These are phyloP conservation scores for Pilasporangium apinafurcum DNA, from an alignment of 352 stramenopile genomes.

Conservation along the genomic window DNA sequence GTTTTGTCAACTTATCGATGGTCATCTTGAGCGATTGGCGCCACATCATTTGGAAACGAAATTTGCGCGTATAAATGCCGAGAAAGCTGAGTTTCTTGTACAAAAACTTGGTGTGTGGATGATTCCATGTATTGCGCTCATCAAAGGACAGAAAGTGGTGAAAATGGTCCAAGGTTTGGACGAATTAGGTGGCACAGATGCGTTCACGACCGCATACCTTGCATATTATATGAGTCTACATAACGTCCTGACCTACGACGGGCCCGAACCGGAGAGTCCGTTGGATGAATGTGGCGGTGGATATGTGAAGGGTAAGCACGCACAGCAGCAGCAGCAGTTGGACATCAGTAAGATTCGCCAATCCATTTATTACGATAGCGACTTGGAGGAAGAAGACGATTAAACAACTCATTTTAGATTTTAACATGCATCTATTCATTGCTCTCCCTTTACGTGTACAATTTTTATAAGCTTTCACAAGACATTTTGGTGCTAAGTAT, in stretches of 20 bases:
- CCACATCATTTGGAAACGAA: slow-evolving; percentile 91
- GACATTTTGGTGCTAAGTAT: slow-evolving; percentile 3
- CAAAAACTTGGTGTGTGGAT: slow-evolving; percentile 94
- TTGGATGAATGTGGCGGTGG: slow-evolving; percentile 58
- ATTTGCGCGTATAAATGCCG: slow-evolving; percentile 95
- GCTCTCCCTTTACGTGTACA: slow-evolving; percentile 1
- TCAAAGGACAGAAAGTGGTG: slow-evolving; percentile 94
- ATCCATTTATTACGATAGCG: slow-evolving; percentile 83
- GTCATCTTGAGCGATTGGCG: slow-evolving; percentile 88
- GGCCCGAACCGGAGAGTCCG: slow-evolving; percentile 61
- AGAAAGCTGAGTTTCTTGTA: slow-evolving; percentile 95
- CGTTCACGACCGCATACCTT: slow-evolving; percentile 91
- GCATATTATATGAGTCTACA: slow-evolving; percentile 90
- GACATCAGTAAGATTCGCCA: slow-evolving; percentile 67
- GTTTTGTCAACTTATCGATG: slow-evolving; percentile 93
- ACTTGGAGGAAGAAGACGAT: slow-evolving; percentile 71
- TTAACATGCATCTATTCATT: too few species aligned
- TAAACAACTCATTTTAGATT: too few species aligned
- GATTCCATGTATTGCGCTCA: slow-evolving; percentile 94
- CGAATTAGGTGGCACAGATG: slow-evolving; percentile 91
- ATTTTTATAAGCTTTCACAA: too few species aligned
- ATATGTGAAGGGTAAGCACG: slow-evolving; percentile 35
- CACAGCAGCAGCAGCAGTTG: slow-evolving; percentile 42
- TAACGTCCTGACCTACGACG: slow-evolving; percentile 96
- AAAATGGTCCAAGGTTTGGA: slow-evolving; percentile 96